These are phyloP conservation scores for Erigeron canadensis DNA, from an alignment of 129 eudicot species.

Conservation along the genomic window DNA sequence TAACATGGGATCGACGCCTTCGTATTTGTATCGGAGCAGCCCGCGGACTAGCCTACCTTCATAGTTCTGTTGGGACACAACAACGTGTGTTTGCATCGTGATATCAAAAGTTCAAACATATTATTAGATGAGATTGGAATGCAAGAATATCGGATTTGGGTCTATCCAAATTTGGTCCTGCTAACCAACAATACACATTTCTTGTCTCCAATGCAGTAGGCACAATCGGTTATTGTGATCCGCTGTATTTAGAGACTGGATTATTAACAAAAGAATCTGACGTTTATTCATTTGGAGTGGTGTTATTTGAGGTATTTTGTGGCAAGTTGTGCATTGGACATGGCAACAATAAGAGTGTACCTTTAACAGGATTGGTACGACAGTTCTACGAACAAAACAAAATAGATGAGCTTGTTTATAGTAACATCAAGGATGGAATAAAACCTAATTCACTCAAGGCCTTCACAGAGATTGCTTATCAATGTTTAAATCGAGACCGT, in stretches of 20 bases:
- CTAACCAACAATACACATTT: neutral
- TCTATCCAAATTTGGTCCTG: neutral
- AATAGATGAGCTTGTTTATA: neutral
- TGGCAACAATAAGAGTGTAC: neutral
- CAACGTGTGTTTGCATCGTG: neutral
- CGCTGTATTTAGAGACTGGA: neutral
- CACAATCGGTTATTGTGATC: neutral
- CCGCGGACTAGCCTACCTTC: neutral
- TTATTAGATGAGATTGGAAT: neutral
- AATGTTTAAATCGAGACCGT: neutral
- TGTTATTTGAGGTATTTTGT: neutral
- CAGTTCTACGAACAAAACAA: neutral
- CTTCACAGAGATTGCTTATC: neutral
- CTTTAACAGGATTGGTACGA: neutral
- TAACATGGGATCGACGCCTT: neutral
- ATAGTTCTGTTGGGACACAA: neutral
- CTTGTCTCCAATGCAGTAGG: neutral
- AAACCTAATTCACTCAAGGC: neutral
- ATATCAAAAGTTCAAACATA: neutral
- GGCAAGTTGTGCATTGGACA: neutral
- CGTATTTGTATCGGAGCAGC: neutral
- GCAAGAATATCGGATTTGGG: neutral
- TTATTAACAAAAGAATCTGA: neutral
- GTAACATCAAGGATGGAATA: neutral
- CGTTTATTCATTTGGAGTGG: neutral